These are phyloP conservation scores for Stagonosporopsis vannaccii DNA, from an alignment of 2,329 filamentous ascomycete genomes.

Conservation along the genomic window DNA sequence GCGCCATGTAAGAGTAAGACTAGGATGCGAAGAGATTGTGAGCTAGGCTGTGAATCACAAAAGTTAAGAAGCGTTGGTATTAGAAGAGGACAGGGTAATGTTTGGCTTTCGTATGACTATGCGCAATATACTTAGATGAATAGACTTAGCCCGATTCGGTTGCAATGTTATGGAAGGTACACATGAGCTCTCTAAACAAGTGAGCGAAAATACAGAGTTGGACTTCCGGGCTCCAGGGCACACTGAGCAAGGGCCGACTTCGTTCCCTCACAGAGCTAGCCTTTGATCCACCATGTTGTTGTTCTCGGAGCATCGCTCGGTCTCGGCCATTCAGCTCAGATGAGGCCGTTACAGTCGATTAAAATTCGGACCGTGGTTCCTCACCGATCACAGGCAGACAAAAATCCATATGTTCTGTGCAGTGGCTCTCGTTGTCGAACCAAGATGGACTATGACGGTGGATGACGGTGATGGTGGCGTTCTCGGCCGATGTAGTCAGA, in stretches of 20 bases:
- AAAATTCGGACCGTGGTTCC: not conserved
- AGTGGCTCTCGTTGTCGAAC: not conserved
- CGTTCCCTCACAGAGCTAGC: not conserved
- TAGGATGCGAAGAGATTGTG: not conserved
- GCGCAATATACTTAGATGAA: not conserved
- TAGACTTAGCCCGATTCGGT: constrained; percentile 5
- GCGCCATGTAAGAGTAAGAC: too few species aligned
- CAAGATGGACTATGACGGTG: not conserved
- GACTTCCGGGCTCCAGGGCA: too few species aligned
- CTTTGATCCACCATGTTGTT: not conserved
- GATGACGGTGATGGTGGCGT: not conserved
- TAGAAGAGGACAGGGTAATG: not conserved
- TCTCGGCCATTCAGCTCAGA: not conserved
- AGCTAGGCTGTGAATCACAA: not conserved
- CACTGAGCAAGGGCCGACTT: not conserved
- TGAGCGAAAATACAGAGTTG: too few species aligned
- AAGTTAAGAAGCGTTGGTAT: not conserved
- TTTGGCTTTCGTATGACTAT: not conserved
- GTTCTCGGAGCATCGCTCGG: not conserved
- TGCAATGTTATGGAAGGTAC: not conserved
- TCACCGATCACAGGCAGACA: not conserved
- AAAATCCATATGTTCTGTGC: not conserved
- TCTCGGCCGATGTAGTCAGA: constrained; percentile 5
- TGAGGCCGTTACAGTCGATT: not conserved
- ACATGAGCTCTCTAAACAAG: not conserved